Percentiles rank a stretch among this genome's conserved stretches.
Evolutionary conservation across 1,284 basidiomycete genomes (phyloP).

Genomic region (Jaminaea rosea): DNA sequence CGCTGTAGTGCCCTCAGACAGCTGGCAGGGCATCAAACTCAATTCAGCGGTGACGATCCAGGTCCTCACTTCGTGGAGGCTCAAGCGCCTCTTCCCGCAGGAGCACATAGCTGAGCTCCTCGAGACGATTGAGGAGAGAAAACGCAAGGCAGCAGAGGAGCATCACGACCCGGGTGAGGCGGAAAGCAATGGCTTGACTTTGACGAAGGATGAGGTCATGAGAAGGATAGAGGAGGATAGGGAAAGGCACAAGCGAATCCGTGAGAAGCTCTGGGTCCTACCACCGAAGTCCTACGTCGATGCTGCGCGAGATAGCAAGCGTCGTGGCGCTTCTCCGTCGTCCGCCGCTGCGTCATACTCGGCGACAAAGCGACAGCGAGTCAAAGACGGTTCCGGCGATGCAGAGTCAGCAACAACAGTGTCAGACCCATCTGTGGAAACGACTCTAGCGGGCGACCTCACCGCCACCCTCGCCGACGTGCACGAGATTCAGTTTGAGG

Average conservation of each 20-base stretch:
- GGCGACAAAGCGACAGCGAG: background rate
- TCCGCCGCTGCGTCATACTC: background rate
- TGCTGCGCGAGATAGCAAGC: too few species aligned
- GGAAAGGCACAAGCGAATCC: conserved; percentile 80
- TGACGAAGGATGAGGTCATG: conserved; percentile 3
- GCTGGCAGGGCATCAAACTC: conserved; percentile 17
- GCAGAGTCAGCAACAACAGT: too few species aligned
- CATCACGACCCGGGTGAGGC: conserved; percentile 13
- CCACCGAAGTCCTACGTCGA: conserved; percentile 52
- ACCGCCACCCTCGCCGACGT: conserved; percentile 3
- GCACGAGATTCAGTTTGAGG: conserved; percentile 21
- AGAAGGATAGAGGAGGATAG: conserved; percentile 60
- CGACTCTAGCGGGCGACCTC: background rate
- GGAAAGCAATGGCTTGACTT: conserved; percentile 49
- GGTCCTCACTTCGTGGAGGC: conserved; percentile 17
- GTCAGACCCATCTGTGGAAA: too few species aligned
- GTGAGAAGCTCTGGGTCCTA: conserved; percentile 83
- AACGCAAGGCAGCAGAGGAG: conserved; percentile 3
- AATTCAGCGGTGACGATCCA: conserved; percentile 8
- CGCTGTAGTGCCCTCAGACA: conserved; percentile 16
- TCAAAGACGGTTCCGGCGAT: background rate
- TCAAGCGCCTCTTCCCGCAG: conserved; percentile 8
- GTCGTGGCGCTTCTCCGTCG: background rate
- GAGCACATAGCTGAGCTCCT: conserved; percentile 4
- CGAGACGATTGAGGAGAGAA: conserved; percentile 2